These are phyloP conservation scores for Calonectria multiphialidica DNA, from an alignment of 2,329 filamentous ascomycete species.

Conservation along the genomic window DNA sequence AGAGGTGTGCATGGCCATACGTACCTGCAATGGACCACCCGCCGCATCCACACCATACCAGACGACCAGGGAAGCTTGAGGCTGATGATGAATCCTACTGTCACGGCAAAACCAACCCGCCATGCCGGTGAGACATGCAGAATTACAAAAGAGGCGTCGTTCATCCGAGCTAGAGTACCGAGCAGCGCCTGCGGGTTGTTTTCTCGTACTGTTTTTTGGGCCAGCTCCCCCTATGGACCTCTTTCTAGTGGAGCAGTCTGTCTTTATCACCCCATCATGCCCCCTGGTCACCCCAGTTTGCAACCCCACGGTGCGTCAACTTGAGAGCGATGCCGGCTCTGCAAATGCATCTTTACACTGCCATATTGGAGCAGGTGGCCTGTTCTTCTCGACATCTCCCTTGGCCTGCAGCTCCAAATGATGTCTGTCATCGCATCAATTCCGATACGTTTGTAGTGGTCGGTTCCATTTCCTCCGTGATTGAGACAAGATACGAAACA, in stretches of 20 bases:
- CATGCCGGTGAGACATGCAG: not conserved
- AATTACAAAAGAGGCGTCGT: constrained; percentile 2
- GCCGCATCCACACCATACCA: not conserved
- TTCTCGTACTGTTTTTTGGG: not conserved
- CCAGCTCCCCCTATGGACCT: not conserved
- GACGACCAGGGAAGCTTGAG: not conserved
- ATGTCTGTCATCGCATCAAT: not conserved
- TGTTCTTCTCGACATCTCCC: not conserved
- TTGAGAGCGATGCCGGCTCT: constrained; percentile 1
- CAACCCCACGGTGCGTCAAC: constrained; percentile 7
- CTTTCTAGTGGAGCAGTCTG: not conserved
- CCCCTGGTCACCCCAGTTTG: not conserved
- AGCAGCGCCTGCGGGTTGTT: too few species aligned
- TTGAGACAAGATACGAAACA: constrained; percentile 13
- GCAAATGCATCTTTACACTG: not conserved
- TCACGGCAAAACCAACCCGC: not conserved
- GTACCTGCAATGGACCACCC: not conserved
- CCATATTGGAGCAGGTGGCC: not conserved
- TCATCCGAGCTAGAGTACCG: not conserved
- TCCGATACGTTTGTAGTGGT: not conserved
- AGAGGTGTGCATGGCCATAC: not conserved
- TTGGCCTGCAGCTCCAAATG: not conserved
- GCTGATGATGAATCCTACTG: not conserved
- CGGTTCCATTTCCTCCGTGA: constrained; percentile 4
- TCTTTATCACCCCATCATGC: constrained; percentile 12